phyloP scores from a whole-genome alignment of 106 monocot species.

The Dioscorea dumetorum region DNA sequence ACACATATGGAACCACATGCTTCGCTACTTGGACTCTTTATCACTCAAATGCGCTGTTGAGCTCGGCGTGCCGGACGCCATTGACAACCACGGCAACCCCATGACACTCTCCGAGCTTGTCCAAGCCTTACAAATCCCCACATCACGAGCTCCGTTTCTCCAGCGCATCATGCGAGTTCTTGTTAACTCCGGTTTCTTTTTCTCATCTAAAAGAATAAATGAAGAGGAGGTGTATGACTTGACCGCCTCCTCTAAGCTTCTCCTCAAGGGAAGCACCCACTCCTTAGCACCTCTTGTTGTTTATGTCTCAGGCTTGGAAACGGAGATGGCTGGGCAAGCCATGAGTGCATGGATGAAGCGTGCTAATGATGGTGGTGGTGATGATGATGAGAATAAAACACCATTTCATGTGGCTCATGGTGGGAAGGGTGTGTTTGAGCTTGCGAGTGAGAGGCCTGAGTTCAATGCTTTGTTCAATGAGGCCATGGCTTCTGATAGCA shows the following conservation, averaged over 20 bases:
- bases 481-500: neutral
- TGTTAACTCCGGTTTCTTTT: conserved; percentile 4
- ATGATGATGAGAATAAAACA: too few species aligned
- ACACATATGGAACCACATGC: conserved; percentile 19
- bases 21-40: conserved; percentile 16
- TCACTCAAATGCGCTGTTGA: conserved; percentile 25
- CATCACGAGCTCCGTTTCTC: neutral
- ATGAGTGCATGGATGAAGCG: neutral
- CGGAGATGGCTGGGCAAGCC: neutral
- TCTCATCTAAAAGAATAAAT: neutral
- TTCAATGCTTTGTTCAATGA: neutral
- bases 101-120: conserved; percentile 12
- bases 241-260: conserved; percentile 1
- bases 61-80: conserved; percentile 21
- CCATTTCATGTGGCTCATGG: conserved; percentile 1
- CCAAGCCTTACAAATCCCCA: conserved; percentile 1
- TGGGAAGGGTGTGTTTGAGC: neutral
- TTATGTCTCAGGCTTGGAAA: neutral
- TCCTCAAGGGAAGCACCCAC: neutral
- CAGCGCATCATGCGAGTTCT: conserved; percentile 20
- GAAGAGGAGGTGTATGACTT: neutral
- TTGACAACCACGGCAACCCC: conserved; percentile 7
- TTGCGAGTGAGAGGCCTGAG: neutral
- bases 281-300: neutral
- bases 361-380: too few species aligned